Percentiles rank a stretch among this genome's conserved stretches.
Evolutionary conservation across 2,329 filamentous ascomycete genomes (phyloP).

Genomic region (Penicillium expansum): DNA sequence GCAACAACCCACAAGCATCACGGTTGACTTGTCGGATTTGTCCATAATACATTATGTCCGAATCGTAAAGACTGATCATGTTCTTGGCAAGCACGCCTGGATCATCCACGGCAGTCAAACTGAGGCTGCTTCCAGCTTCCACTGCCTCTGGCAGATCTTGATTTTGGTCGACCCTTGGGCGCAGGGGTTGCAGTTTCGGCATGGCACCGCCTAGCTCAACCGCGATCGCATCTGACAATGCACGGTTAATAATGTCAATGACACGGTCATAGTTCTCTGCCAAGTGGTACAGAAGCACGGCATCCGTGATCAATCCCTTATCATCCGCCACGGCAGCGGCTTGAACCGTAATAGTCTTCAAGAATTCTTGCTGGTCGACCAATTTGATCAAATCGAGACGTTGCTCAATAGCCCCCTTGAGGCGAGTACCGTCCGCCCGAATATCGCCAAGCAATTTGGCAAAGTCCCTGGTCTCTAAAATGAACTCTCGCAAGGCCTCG

Average conservation of each 20-base stretch:
- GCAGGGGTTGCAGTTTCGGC: constrained; percentile 74
- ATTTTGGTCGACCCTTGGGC: constrained; percentile 57
- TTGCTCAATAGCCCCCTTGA: constrained; percentile 83
- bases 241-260: constrained; percentile 83
- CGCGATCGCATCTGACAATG: constrained; percentile 83
- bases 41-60: constrained; percentile 58
- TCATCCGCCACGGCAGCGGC: constrained; percentile 92
- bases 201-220: constrained; percentile 80
- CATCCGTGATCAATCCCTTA: constrained; percentile 87
- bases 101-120: constrained; percentile 66
- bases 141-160: constrained; percentile 36
- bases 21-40: constrained; percentile 59
- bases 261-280: constrained; percentile 95
- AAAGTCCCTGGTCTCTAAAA: constrained; percentile 95
- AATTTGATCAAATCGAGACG: constrained; percentile 79
- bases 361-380: constrained; percentile 74
- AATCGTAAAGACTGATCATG: constrained; percentile 62
- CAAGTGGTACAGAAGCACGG: constrained; percentile 89
- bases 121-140: constrained; percentile 49
- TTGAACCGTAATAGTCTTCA: constrained; percentile 88
- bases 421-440: constrained; percentile 75
- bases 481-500: constrained; percentile 86
- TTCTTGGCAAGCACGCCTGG: constrained; percentile 61
- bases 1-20: constrained; percentile 58
- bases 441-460: constrained; percentile 92